Conservation (phyloP, 2,329 filamentous ascomycete species). For the Colletotrichum sp. region DNA sequence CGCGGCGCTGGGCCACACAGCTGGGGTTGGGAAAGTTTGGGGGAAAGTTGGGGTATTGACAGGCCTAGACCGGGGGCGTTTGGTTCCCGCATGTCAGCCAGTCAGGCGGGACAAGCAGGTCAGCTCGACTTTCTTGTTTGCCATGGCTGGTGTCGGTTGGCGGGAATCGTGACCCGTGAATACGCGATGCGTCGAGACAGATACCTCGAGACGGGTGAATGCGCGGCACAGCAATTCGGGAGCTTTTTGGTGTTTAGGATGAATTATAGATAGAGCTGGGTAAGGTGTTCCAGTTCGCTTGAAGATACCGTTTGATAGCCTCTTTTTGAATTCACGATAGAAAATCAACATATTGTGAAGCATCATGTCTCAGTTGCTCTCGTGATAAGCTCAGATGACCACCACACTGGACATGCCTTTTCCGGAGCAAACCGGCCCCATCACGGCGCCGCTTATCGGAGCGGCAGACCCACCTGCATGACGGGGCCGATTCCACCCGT, state of each 20-base stretch:
- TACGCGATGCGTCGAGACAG: neutral
- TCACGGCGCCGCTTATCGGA: neutral
- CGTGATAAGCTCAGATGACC: neutral
- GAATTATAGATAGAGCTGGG: neutral
- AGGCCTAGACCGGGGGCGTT: neutral
- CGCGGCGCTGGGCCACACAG: neutral
- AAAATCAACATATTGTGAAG: neutral
- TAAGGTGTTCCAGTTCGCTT: neutral
- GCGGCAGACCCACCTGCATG: neutral
- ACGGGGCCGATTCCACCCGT: neutral
- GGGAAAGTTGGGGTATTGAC: conserved; percentile 17
- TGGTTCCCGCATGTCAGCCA: conserved; percentile 10
- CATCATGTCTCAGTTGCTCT: neutral
- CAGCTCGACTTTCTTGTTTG: neutral
- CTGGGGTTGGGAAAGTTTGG: conserved; percentile 11
- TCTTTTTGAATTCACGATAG: neutral
- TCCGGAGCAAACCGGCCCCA: conserved; percentile 3
- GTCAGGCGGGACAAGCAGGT: neutral
- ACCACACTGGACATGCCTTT: too few species aligned
- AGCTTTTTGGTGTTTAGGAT: neutral
- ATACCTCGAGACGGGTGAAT: neutral
- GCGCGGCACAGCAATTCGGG: neutral
- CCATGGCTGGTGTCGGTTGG: neutral
- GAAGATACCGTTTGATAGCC: neutral
- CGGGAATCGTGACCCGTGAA: neutral